Evolutionary conservation across 306 rosid genomes (phyloP).

Genomic region (Castanospermum australe): DNA sequence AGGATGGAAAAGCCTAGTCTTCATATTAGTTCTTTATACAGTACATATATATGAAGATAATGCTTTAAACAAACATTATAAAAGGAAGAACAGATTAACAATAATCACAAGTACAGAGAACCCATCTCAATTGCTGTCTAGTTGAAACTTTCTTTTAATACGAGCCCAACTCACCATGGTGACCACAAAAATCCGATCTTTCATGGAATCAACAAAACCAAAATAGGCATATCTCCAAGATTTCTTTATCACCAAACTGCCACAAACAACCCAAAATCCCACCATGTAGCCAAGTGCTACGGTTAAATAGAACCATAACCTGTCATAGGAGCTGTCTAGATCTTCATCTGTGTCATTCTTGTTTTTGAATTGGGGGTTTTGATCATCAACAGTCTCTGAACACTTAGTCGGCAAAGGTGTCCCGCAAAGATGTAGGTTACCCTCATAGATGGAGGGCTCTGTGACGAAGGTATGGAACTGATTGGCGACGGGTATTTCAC

Average conservation of each 20-base stretch:
- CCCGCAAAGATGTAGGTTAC: background rate
- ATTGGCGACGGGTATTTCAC: background rate
- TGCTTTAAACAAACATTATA: too few species aligned
- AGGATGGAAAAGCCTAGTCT: too few species aligned
- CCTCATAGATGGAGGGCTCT: background rate
- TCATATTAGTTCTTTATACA: too few species aligned
- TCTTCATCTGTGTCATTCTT: background rate
- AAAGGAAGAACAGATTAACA: too few species aligned
- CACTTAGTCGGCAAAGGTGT: background rate
- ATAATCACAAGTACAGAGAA: too few species aligned
- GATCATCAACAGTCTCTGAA: background rate
- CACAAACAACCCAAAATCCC: background rate
- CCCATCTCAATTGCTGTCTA: background rate
- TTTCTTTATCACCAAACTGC: background rate
- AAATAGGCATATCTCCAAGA: background rate
- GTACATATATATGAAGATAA: too few species aligned
- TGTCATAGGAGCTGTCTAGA: background rate
- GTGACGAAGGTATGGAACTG: slow-evolving; percentile 1
- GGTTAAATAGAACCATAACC: background rate
- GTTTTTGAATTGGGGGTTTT: background rate
- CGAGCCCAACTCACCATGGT: background rate
- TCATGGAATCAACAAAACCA: background rate
- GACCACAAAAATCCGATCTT: background rate
- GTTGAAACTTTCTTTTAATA: background rate
- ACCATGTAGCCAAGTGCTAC: background rate